Evolutionary conservation across 352 stramenopile species (phyloP), one percentile per base, ranked within the genome.

Genomic region (Thalassiosira mediterranea): DNA sequence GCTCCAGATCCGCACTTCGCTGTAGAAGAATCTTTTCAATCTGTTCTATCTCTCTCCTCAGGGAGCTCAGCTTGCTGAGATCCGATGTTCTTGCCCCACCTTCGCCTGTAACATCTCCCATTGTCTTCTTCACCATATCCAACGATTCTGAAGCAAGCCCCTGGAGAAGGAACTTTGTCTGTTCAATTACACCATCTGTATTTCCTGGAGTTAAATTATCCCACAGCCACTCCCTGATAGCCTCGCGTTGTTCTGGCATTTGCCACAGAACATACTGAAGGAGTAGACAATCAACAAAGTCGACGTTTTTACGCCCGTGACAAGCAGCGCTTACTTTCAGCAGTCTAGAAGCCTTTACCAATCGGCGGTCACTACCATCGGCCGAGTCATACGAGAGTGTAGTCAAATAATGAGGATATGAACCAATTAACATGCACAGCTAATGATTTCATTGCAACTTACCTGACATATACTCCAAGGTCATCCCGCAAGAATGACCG

Each of bases 191-290:
- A 23, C 61, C 54, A 61, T 60, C 58, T 4, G 23, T 29, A 38
- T 59, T 53, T 26, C 70, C 56, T n/a, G 84, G 84, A 26, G 81
- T 89, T 3, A 91, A 15, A 66, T 89, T 80, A 29, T 87, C 73
- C 54, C 65, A 84, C 28, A 91, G 40, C 75, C 79, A 91, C 25
- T 91, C 78, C 32, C 59, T 72, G 11, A 91, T 76, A 15, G 46
- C 23, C 38, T 37, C 51, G 51, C 64, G 60, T 42, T 91, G 72
- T 49, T 88, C 72, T 2, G 84, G 84, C 29, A 79, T 25, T 48
- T 81, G 58, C 84, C 84, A 91, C 7, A 91, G 38, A 15, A 83
- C 70, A 61, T 89, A 71, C 61, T 88, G 72, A 7, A 89, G 65
- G 19, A 91, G 56, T 3, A 89, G 40, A 53, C 76, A 88, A 65